phyloP scores from a whole-genome alignment of 225 moss, liverwort and hornwort species.

The Anthoceros angustus region DNA sequence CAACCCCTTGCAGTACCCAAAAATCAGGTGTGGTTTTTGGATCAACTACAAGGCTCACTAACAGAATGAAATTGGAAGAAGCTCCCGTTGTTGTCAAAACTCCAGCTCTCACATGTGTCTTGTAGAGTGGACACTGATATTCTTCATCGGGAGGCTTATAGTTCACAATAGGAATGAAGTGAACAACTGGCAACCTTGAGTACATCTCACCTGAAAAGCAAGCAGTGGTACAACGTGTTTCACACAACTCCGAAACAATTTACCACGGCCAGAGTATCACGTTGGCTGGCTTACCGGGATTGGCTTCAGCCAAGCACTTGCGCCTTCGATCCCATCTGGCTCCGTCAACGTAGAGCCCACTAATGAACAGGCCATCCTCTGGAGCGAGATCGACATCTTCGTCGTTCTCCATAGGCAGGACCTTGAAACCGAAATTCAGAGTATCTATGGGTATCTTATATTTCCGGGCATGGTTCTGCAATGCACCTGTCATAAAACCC shows the following conservation, averaged over 20 bases:
- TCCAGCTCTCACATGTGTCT: slow-evolving; percentile 82
- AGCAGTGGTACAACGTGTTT: neutral
- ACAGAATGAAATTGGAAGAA: slow-evolving; percentile 83
- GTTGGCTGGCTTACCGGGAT: slow-evolving; percentile 25
- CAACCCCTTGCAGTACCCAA: slow-evolving; percentile 87
- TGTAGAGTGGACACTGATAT: slow-evolving; percentile 87
- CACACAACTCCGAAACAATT: too few relatives aligned
- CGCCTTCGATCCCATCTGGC: slow-evolving; percentile 48
- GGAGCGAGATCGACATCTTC: slow-evolving; percentile 26
- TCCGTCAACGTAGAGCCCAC: slow-evolving; percentile 65
- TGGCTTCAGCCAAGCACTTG: slow-evolving; percentile 38
- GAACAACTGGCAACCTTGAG: slow-evolving; percentile 56
- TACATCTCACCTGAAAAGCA: slow-evolving; percentile 56
- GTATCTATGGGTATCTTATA: slow-evolving; percentile 82
- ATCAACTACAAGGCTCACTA: slow-evolving; percentile 56
- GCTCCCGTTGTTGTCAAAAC: slow-evolving; percentile 81
- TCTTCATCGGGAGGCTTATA: slow-evolving; percentile 33
- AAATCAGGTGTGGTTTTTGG: slow-evolving; percentile 52
- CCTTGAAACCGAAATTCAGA: slow-evolving; percentile 47
- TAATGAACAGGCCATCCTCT: slow-evolving; percentile 54
- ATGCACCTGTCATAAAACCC: slow-evolving; percentile 91
- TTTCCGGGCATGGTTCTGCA: slow-evolving; percentile 80
- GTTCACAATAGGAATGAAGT: slow-evolving; percentile 48
- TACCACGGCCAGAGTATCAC: neutral
- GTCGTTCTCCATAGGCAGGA: slow-evolving; percentile 37